Percentiles rank a stretch among this genome's conserved stretches.
Conservation (phyloP, 768 basidiomycete genomes). For the Pilatotrama ljubarskyi region DNA sequence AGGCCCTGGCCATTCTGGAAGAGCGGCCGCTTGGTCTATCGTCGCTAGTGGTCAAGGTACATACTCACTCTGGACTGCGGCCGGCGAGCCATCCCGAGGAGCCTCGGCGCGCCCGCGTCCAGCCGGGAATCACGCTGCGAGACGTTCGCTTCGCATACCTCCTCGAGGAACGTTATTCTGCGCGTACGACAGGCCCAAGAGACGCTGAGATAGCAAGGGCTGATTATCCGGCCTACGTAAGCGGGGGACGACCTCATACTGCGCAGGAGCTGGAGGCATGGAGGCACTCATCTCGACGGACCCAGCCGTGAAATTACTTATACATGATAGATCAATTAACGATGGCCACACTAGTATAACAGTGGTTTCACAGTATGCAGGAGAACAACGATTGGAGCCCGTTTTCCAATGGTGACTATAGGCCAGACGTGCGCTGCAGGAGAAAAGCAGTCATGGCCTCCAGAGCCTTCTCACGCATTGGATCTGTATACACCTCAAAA, state of each 20-base stretch:
- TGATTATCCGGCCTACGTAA: no score
- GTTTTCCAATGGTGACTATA: no score
- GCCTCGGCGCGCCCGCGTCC: slow-evolving; percentile 17
- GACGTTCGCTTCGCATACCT: slow-evolving; percentile 51
- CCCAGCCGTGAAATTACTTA: neutral
- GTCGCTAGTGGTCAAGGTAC: slow-evolving; percentile 9
- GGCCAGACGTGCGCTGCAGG: neutral
- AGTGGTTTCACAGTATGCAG: no score
- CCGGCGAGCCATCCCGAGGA: neutral
- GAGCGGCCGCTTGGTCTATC: neutral
- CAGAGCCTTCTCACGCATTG: neutral
- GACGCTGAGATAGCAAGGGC: neutral
- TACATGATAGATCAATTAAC: neutral
- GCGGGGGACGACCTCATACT: neutral
- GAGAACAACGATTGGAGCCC: no score
- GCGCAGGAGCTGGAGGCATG: neutral
- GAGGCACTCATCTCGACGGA: no score
- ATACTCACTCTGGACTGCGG: slow-evolving; percentile 10
- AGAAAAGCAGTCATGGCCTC: slow-evolving; percentile 9
- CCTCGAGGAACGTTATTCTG: slow-evolving; percentile 35
- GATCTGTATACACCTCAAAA: slow-evolving; percentile 16
- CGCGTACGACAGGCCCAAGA: neutral
- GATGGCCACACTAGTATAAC: neutral
- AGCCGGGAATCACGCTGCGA: slow-evolving; percentile 48
- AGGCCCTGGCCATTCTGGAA: no score